Evolutionary conservation across 257 asterid species (phyloP), one percentile per base, ranked within the genome.

Genomic region (Solanum tarapatanum): DNA sequence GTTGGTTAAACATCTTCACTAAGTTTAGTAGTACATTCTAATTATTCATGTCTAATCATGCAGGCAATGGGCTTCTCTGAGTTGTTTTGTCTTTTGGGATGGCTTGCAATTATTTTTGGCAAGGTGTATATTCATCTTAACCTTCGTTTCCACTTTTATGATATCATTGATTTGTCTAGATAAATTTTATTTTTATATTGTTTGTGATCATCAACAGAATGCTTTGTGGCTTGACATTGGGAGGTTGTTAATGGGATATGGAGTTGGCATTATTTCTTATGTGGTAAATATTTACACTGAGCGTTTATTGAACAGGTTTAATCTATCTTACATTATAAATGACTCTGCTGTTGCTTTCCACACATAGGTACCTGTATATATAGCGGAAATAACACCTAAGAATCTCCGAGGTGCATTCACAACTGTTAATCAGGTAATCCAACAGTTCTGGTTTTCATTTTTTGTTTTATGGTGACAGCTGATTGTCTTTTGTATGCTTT

Each of bases 341-440:
- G 39, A 68, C 14, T 87, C 77, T 75, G 75, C 82, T 90, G 77
- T 74, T 87, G 74, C 62, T 82, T 90, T 66, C 86, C 74, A 83
- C 48, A n/a, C 68, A 83, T 84, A 96, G 98, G 98, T 96, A 84
- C 99, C 98, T 30, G 91, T 97, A 77, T 96, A 95, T 90, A 90
- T 97, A 90, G 98, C 99, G 28, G 98, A 97, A 93, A 93, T 95
- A 90, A 90, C 99, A 8, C 99, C 98, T 13, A 93, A 93, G 93
- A 93, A 94, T 89, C 94, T 94, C 87, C 94, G 98, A 83, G 99
- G 98, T 60, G 95, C 91, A 87, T 94, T 94, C 88, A 94, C 98
- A 21, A 93, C 98, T 62, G 94, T 89, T 83, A 94, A 94, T 92
- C 99, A 97, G 98, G 98, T 94, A 88, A 86, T 30, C 33, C 66